Percentiles rank a stretch among this genome's conserved stretches.
Evolutionary conservation across 768 basidiomycete genomes (phyloP).

Genomic region (Lyophyllum semitale): DNA sequence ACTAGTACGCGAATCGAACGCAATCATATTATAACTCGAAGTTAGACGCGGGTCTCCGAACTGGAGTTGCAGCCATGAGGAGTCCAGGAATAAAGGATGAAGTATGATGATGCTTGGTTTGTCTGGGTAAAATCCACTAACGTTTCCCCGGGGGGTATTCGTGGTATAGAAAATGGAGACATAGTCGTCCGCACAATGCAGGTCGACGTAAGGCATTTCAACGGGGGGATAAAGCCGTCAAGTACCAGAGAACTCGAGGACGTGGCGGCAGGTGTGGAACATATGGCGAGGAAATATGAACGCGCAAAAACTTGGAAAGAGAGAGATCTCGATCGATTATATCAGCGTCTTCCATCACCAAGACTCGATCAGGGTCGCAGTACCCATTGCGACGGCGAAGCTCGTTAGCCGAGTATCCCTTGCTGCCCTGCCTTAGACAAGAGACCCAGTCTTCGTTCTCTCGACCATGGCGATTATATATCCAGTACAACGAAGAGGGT

Average conservation of each 20-base stretch:
- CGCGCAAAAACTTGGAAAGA: constrained; percentile 3
- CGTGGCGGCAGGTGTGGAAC: constrained; percentile 10
- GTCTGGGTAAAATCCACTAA: constrained; percentile 64
- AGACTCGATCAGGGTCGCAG: not conserved
- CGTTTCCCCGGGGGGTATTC: constrained; percentile 58
- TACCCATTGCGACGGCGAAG: not conserved
- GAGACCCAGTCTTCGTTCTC: too few relatives aligned
- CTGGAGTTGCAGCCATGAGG: constrained; percentile 66
- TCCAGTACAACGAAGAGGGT: not conserved
- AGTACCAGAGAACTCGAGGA: not conserved
- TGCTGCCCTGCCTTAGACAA: too few relatives aligned
- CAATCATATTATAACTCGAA: constrained; percentile 65
- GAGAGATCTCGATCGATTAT: constrained; percentile 16
- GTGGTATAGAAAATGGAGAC: constrained; percentile 74
- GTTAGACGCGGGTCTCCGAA: constrained; percentile 67
- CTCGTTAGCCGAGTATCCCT: not conserved
- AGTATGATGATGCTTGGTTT: constrained; percentile 71
- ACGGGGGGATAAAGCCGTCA: not conserved
- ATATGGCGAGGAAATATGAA: not conserved
- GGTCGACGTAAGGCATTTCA: constrained; percentile 69
- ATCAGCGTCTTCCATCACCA: constrained; percentile 6
- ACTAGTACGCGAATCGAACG: constrained; percentile 69
- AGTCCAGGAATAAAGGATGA: constrained; percentile 69
- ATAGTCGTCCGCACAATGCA: constrained; percentile 63
- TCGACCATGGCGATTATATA: too few relatives aligned